Percentiles rank a stretch among this genome's conserved stretches.
Evolutionary conservation across 2,329 filamentous ascomycete species (phyloP).

Genomic region (Sclerotinia glacialis): DNA sequence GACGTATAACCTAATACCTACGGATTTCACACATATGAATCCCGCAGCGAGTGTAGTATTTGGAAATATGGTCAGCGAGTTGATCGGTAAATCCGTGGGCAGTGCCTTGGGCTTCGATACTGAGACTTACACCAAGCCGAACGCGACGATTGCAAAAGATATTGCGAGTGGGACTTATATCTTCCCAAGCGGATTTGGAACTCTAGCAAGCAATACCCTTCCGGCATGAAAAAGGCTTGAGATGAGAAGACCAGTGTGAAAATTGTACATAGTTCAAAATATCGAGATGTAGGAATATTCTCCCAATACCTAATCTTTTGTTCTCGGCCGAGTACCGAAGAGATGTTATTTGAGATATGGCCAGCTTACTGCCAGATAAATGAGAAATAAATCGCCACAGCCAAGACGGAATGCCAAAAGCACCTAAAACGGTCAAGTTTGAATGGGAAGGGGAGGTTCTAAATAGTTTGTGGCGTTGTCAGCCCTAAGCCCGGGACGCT

Average conservation of each 20-base stretch:
- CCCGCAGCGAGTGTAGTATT: slow-evolving; percentile 46
- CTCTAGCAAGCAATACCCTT: slow-evolving; percentile 14
- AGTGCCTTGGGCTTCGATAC: neutral
- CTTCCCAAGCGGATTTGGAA: slow-evolving; percentile 14
- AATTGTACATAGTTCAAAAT: neutral
- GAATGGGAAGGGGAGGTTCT: neutral
- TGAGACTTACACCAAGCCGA: neutral
- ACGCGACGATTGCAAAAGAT: slow-evolving; percentile 5
- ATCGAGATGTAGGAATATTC: no score
- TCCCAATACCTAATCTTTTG: no score
- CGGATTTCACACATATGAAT: slow-evolving; percentile 52
- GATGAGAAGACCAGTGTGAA: neutral
- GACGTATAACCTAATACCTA: slow-evolving; percentile 44
- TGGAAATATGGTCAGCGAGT: slow-evolving; percentile 46
- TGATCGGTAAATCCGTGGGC: slow-evolving; percentile 30
- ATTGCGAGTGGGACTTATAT: slow-evolving; percentile 9
- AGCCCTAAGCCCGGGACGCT: neutral
- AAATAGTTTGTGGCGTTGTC: neutral
- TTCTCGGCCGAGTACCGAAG: no score
- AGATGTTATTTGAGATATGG: no score
- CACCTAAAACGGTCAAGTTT: no score
- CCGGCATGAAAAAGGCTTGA: neutral
- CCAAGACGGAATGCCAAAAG: no score
- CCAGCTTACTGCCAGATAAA: no score
- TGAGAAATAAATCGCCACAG: no score